Base-by-base conservation (phyloP, 768 basidiomycete genomes). In the Collybiopsis luxurians region DNA sequence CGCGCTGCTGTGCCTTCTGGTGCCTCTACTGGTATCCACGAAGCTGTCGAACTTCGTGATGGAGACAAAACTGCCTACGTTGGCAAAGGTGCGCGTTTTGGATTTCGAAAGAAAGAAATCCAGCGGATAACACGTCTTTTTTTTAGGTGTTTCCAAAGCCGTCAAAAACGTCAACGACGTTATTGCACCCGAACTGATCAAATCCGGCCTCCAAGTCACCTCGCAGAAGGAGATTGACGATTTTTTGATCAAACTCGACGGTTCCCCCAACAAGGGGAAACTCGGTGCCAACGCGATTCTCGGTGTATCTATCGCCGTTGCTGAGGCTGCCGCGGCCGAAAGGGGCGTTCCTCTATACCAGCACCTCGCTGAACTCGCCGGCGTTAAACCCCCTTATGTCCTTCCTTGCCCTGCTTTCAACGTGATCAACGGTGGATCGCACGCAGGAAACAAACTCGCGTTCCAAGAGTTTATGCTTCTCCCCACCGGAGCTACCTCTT, bases 381-480 rank as follows among this genome's bases (percentile, higher is more conserved):
- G 96, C 64, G 84, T 96, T 75, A 93, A 95, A 76, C 80, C 92
- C 53, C 96, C 97, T 44, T 98, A 87, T 74, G 82, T 93, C 59
- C 88, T 98, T 66, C 97, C 97, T 59, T 78, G 76, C 70, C 97
- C 97, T 47, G 86, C 92, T 58, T 95, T 99, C 85, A 99, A 99
- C 73, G 97, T 99, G 66, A 99, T 99, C 82, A 99, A 99, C 77
- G 97, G 97, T 73, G 97, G 97, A 62, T 98, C 96, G 61, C 97
- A 99, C 72, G 97, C 97, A 58, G 97, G 97, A 50, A 99, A 99
- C 84, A 95, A 96, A 76, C 90, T 99, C 61, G 97, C 97, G 38
- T 99, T 98, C 92, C 97, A 99, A 77, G 97, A 99, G 76, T 99
- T 99, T 82, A 98, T 99, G 97, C 83, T 99, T 64, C 83, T 98